Conservation (phyloP, 805 yeast genomes). For the Spathaspora sp. region DNA sequence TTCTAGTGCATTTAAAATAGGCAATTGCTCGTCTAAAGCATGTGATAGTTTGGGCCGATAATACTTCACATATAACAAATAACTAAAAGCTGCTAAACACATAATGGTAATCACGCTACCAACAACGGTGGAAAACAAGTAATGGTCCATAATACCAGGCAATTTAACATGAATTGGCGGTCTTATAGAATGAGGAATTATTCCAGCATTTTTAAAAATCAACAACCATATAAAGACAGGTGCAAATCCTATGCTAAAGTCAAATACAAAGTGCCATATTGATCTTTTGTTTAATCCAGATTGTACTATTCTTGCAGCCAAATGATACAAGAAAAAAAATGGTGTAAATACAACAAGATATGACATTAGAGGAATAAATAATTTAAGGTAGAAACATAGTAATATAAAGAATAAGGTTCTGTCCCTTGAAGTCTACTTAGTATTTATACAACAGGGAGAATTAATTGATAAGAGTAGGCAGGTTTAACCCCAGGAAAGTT, state of each 20-base stretch:
- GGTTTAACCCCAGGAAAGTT: too few relatives aligned
- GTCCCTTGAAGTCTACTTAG: not conserved
- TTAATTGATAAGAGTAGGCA: too few relatives aligned
- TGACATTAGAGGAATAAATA: not conserved
- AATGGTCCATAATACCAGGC: constrained; percentile 38
- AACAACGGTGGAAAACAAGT: constrained; percentile 24
- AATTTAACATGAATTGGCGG: constrained; percentile 54
- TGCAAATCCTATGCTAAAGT: constrained; percentile 47
- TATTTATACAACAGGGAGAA: not conserved
- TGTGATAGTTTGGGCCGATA: not conserved
- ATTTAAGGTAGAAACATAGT: not conserved
- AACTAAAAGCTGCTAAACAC: not conserved
- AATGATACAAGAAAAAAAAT: constrained; percentile 8
- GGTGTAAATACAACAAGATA: constrained; percentile 5
- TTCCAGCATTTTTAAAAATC: constrained; percentile 57
- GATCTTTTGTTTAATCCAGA: constrained; percentile 35
- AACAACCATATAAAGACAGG: constrained; percentile 54
- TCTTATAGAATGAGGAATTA: constrained; percentile 51
- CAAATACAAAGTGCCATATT: constrained; percentile 34
- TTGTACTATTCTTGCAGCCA: constrained; percentile 14
- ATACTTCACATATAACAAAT: constrained; percentile 1
- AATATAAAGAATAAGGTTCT: not conserved
- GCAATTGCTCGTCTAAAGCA: not conserved
- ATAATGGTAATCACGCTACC: constrained; percentile 1
- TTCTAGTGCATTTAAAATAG: not conserved